Base-by-base conservation (phyloP, 257 asterid genomes). In the Capsicum pubescens region DNA sequence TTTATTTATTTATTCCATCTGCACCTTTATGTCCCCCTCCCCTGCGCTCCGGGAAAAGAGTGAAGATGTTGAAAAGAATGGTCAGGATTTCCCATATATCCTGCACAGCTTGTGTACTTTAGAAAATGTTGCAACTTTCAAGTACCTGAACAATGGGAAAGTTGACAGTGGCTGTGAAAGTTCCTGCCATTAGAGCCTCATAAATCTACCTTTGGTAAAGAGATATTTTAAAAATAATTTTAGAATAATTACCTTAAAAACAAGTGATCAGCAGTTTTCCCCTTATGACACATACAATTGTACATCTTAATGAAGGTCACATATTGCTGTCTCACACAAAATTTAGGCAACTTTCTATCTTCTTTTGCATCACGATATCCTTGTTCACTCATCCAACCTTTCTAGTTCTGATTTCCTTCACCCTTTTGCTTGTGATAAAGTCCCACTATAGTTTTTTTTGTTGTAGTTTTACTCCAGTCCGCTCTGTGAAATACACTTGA, bases 61-160 rank as follows among this genome's bases (percentile, higher is more conserved):
- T 68, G 77, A 77, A 54, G 32, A 36, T 26, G 32, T 21, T 76
- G 50, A 76, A 77, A 54, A 14, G 64, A 77, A 32, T 54, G 50
- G 54, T 77, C 64, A 77, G 82, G 12, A 26, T 77, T 15, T 32
- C 81, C 32, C 63, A 74, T 26, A 52, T 76, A 76, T 76, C 61
- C 3, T 76, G 36, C 10, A 2, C 81, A 8, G 81, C 11, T 76
- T 76, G 63, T 52, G 52, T 76, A 52, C 32, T 76, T 76, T 76
- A 52, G 63, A 21, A 76, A 52, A 76, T 76, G 48, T 52, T 76
- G 81, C n/a, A 76, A 54, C 64, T 8, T 76, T 48, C n/a, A 76
- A 54, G 81, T 8, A 77, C 50, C 81, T 54, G 63, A 21, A 74
- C 5, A 52, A 76, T 26, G 60, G 63, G 63, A 76, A 26, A 76